Percentiles rank a stretch among this genome's conserved stretches.
phyloP scores from a whole-genome alignment of 176 grass and related monocot species.

The Zoysia pacifica region DNA sequence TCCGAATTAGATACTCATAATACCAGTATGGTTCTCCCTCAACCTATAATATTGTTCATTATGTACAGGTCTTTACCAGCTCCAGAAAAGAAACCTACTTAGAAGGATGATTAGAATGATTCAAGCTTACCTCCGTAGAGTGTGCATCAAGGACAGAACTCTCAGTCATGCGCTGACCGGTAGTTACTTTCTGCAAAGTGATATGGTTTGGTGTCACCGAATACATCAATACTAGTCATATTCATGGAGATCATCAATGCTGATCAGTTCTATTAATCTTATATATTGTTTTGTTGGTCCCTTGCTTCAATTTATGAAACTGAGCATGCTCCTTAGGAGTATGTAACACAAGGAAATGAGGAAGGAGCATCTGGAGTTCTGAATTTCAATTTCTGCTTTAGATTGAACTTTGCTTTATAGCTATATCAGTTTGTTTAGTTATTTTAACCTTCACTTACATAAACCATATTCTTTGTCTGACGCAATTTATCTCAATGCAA shows the following conservation, averaged over 20 bases:
- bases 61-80: not conserved
- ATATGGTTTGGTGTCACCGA: not conserved
- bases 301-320: not conserved
- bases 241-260: not conserved
- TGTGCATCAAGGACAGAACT: constrained; percentile 98
- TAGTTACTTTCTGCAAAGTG: constrained; percentile 68
- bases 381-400: not conserved
- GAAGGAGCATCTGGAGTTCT: not conserved
- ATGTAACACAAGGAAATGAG: not conserved
- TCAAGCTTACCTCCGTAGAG: constrained; percentile 53
- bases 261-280: constrained; percentile 1
- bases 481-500: not conserved
- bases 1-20: constrained; percentile 93
- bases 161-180: constrained; percentile 75
- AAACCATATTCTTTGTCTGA: not conserved
- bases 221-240: not conserved
- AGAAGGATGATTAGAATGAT: not conserved
- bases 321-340: not conserved
- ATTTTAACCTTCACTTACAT: not conserved
- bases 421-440: not conserved
- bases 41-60: constrained; percentile 52
- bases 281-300: not conserved
- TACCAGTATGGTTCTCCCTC: constrained; percentile 88
- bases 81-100: not conserved
- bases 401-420: constrained; percentile 7